phyloP scores from a whole-genome alignment of 768 basidiomycete species.

The Panaeolus papilionaceus region DNA sequence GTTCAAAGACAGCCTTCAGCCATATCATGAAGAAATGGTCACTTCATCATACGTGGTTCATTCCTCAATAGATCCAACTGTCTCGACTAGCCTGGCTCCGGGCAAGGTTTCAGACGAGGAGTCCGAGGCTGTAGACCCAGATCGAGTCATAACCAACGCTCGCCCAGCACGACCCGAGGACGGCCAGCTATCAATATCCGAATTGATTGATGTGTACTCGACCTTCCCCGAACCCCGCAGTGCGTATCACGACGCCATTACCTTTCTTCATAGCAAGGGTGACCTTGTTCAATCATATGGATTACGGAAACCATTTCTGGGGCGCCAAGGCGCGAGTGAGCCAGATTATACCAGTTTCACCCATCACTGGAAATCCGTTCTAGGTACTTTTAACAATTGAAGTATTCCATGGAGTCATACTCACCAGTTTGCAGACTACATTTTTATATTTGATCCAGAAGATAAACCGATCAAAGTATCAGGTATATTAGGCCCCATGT shows the following conservation, averaged over 20 bases:
- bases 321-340: slow-evolving; percentile 64
- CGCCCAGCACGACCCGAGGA: slow-evolving; percentile 64
- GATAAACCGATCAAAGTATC: slow-evolving; percentile 42
- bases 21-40: slow-evolving; percentile 59
- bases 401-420: slow-evolving; percentile 9
- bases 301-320: slow-evolving; percentile 45
- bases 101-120: slow-evolving; percentile 47
- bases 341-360: slow-evolving; percentile 92
- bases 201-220: slow-evolving; percentile 59
- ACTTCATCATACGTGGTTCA: slow-evolving; percentile 75
- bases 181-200: slow-evolving; percentile 67
- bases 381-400: slow-evolving; percentile 55
- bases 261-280: slow-evolving; percentile 24
- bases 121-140: slow-evolving; percentile 64
- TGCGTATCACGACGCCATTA: slow-evolving; percentile 68
- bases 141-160: slow-evolving; percentile 76
- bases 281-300: slow-evolving; percentile 53
- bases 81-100: slow-evolving; percentile 33
- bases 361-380: slow-evolving; percentile 81
- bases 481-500: slow-evolving; percentile 69
- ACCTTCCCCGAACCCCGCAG: slow-evolving; percentile 54
- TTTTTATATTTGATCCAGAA: slow-evolving; percentile 71
- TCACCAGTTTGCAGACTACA: slow-evolving; percentile 69
- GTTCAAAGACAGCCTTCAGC: slow-evolving; percentile 61
- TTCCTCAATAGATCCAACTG: slow-evolving; percentile 67